Base-by-base conservation (phyloP, 768 basidiomycete genomes). In the Phanerochaete sordida region DNA sequence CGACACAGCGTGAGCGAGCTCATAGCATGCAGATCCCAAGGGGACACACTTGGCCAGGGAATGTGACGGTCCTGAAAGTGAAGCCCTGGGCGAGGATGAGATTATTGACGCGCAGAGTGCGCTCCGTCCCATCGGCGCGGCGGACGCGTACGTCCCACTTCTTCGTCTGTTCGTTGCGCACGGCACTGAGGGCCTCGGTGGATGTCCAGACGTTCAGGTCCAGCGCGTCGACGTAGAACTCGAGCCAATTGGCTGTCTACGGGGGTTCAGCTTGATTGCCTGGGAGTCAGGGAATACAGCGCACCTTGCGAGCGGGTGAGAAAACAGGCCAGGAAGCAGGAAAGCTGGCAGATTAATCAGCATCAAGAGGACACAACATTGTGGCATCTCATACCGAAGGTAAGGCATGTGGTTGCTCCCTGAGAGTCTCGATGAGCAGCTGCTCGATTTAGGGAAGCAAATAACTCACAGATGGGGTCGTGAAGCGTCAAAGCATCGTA, bases 401-500 rank as follows among this genome's bases (percentile, higher is more conserved):
- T 88, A 78, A 4, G 81, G 80, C 62, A 83, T 71, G 59, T 82
- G 76, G 54, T 78, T 75, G 53, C 73, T 75, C 77, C 77, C 77
- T 78, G 6, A 15, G 8, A 27, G 28, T 21, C 13, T 16, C n/a
- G n/a, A n/a, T n/a, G n/a, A n/a, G n/a, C n/a, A n/a, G n/a, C n/a
- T n/a, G n/a, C n/a, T n/a, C n/a, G n/a, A n/a, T n/a, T n/a, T n/a
- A n/a, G n/a, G 35, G n/a, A 33, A 12, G 19, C 16, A 31, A 43
- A 39, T 1, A 6, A 31, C 3, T 16, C 9, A 85, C 86, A 87
- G 57, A 87, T 83, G 21, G 84, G 81, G 68, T 86, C 84, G 65
- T 90, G 87, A 24, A 90, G 71, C 50, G 84, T 86, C 39, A 89
- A 71, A 7, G 84, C 80, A 57, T 87, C 81, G 67, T 91, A 90